Base-by-base conservation (phyloP, 2,329 filamentous ascomycete genomes). In the Fusarium concolor region DNA sequence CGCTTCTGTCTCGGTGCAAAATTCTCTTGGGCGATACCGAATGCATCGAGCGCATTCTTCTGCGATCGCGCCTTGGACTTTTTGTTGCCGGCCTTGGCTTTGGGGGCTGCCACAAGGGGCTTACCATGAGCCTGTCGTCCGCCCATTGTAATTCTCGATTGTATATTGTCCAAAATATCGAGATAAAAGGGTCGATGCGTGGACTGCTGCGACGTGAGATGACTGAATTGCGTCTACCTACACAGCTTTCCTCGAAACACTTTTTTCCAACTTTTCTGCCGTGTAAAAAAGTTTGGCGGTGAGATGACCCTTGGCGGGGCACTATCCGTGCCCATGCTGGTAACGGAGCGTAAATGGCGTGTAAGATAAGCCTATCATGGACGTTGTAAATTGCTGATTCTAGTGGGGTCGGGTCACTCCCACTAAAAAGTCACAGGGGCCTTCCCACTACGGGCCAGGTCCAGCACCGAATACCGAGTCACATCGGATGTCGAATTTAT, bases 111-210 rank as follows among this genome's bases (percentile, higher is more conserved):
- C 67, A 85, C 75, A 22, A 88, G 76, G 20, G 86, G 77, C 69
- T 86, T 78, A 33, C 87, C 87, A 75, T 89, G 86, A 43, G 86
- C 79, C 79, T 89, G 86, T 67, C 86, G 83, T 75, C 87, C 86
- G 20, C 85, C 83, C 86, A 89, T 88, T 38, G 56, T 78, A 63
- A n/a, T 28, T 50, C 15, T 33, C 45, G 43, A 41, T 18, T 11
- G 4, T 31, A 22, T 17, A 9, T 47, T 47, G 50, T 18, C 38
- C 66, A 66, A 54, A 35, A 14, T 38, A 10, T 38, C 37, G 43
- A 58, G 45, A 20, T 3, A 41, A n/a, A 67, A 24, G 22, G 43
- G 22, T 56, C 37, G 55, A 41, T 65, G 67, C 55, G 55, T 69
- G 59, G 71, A 71, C 71, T 67, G 26, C 58, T 35, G 53, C 51